These are phyloP conservation scores for Thraustotheca clavata DNA, from an alignment of 352 stramenopile species.

Conservation along the genomic window DNA sequence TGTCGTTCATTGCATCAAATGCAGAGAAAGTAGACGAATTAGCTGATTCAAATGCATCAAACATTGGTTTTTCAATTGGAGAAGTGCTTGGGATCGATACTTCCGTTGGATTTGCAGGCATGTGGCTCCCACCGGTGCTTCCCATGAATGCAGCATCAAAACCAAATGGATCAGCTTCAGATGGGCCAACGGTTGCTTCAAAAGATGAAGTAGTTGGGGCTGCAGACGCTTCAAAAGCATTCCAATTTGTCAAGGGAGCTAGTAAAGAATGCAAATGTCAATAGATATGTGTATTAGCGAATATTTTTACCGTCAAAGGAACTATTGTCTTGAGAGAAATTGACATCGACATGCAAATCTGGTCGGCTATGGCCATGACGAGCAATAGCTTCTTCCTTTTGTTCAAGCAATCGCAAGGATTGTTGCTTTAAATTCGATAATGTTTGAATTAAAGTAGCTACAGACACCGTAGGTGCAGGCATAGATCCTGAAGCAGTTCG, in stretches of 20 bases:
- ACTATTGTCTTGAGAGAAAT: background rate
- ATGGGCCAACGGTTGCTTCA: background rate
- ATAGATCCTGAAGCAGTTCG: background rate
- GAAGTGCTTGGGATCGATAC: background rate
- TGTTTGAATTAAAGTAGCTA: conserved; percentile 14
- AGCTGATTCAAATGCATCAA: conserved; percentile 11
- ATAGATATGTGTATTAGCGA: conserved; percentile 11
- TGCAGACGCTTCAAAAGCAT: background rate
- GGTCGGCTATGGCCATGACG: background rate
- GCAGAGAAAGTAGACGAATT: background rate
- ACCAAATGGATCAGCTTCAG: background rate
- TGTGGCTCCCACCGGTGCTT: background rate
- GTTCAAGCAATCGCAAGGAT: conserved; percentile 7
- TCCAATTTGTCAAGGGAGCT: background rate
- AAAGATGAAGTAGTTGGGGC: background rate
- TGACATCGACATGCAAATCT: conserved; percentile 1
- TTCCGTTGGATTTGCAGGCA: background rate
- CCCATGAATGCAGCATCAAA: conserved; percentile 7
- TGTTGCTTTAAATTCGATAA: conserved; percentile 16
- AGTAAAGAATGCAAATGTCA: background rate
- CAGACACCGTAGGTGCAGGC: background rate
- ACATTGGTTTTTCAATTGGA: background rate
- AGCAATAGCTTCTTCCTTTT: conserved; percentile 3
- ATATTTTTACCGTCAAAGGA: conserved; percentile 10
- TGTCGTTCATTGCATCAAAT: conserved; percentile 18